Evolutionary conservation across 306 rosid species (phyloP).

Genomic region (Medicago ruthenica): DNA sequence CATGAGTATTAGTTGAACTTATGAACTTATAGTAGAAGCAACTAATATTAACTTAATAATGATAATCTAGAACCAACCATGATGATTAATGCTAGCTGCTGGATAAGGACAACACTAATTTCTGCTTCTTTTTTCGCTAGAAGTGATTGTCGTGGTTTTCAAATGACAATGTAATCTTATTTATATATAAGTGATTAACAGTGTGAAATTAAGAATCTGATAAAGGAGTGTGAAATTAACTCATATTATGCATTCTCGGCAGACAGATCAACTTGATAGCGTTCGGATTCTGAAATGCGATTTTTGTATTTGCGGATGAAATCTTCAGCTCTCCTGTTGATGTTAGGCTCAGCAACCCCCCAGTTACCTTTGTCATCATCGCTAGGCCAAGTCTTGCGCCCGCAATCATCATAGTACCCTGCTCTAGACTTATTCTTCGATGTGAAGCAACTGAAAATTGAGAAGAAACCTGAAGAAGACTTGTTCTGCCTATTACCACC

Average conservation of each 20-base stretch:
- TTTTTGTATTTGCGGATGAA: constrained; percentile 52
- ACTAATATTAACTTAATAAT: not conserved
- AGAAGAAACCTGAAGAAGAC: constrained; percentile 52
- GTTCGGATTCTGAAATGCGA: constrained; percentile 53
- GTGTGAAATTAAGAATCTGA: no score
- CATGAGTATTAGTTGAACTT: not conserved
- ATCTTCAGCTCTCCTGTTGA: constrained; percentile 62
- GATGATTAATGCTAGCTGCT: no score
- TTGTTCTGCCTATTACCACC: constrained; percentile 47
- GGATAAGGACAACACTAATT: no score
- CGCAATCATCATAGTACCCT: constrained; percentile 36
- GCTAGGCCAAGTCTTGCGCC: constrained; percentile 59
- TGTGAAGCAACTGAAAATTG: constrained; percentile 60
- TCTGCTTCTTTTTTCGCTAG: no score
- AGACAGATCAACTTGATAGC: constrained; percentile 40
- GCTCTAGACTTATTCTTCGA: constrained; percentile 42
- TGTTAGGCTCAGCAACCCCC: constrained; percentile 65
- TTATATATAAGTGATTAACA: no score
- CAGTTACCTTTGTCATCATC: constrained; percentile 60
- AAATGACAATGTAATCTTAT: no score
- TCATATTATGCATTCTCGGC: constrained; percentile 18
- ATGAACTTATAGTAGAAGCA: not conserved
- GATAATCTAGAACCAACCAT: not conserved
- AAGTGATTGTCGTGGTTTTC: no score
- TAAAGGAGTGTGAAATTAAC: no score